Percentiles rank a stretch among this genome's conserved stretches.
phyloP scores from a whole-genome alignment of 805 yeast genomes.

The Metschnikowia proteae region DNA sequence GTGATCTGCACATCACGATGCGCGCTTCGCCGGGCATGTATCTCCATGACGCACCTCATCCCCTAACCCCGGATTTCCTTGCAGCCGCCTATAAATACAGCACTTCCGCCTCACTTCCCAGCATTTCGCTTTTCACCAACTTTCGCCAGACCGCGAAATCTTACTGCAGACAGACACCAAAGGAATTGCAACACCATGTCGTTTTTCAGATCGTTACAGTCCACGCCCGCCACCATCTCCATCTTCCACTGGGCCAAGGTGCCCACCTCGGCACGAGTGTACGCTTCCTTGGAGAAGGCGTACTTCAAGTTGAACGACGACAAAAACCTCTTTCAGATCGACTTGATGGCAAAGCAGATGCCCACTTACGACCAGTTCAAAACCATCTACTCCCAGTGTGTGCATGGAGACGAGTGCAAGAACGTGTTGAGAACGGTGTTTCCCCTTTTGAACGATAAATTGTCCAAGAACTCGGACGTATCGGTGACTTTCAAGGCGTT shows the following conservation, averaged over 20 bases:
- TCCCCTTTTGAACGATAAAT: constrained; percentile 34
- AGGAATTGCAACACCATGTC: constrained; percentile 22
- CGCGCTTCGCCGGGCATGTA: too few relatives aligned
- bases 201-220: constrained; percentile 40
- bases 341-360: constrained; percentile 36
- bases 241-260: constrained; percentile 39
- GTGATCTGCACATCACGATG: too few relatives aligned
- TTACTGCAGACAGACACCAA: too few relatives aligned
- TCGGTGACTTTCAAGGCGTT: constrained; percentile 22
- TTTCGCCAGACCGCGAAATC: too few relatives aligned
- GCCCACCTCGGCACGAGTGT: constrained; percentile 30
- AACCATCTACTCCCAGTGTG: constrained; percentile 25
- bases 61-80: not conserved
- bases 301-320: constrained; percentile 27
- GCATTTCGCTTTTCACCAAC: too few relatives aligned
- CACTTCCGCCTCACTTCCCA: not conserved
- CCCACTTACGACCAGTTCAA: constrained; percentile 43
- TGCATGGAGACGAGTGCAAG: constrained; percentile 24
- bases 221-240: constrained; percentile 38
- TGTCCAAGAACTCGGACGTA: constrained; percentile 17
- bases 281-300: constrained; percentile 30
- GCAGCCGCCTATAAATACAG: not conserved
- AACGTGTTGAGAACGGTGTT: constrained; percentile 28
- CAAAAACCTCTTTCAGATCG: constrained; percentile 31
- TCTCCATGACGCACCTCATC: constrained; percentile 6